Conservation (phyloP, 306 rosid genomes). For the Corylus americana region DNA sequence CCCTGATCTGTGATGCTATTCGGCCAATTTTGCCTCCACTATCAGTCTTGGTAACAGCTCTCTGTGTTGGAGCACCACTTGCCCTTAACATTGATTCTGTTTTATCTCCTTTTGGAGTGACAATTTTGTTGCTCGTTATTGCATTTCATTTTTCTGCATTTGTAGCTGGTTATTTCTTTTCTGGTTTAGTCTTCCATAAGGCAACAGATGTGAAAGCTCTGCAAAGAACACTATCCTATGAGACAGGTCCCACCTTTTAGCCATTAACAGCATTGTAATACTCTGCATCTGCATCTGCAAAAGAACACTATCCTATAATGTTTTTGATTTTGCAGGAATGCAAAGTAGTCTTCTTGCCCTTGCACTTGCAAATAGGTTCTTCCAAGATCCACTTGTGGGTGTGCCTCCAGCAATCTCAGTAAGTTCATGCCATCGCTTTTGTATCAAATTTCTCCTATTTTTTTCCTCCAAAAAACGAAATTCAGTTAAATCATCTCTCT, state of each 20-base stretch:
- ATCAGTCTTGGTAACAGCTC: slow-evolving; percentile 80
- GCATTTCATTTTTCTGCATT: slow-evolving; percentile 78
- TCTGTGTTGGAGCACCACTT: slow-evolving; percentile 96
- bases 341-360: slow-evolving; percentile 98
- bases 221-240: slow-evolving; percentile 86
- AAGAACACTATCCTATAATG: not conserved
- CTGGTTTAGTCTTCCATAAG: slow-evolving; percentile 64
- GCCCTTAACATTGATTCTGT: slow-evolving; percentile 80
- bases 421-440: slow-evolving; percentile 35
- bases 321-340: slow-evolving; percentile 63
- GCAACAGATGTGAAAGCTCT: slow-evolving; percentile 63
- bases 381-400: slow-evolving; percentile 75
- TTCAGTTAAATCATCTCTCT: not conserved
- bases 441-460: not conserved
- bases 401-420: slow-evolving; percentile 96
- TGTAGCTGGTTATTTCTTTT: slow-evolving; percentile 65
- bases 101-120: slow-evolving; percentile 68
- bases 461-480: slow-evolving; percentile 3
- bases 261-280: slow-evolving; percentile 11
- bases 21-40: slow-evolving; percentile 83
- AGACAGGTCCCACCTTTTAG: slow-evolving; percentile 66
- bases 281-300: not conserved
- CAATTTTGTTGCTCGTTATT: slow-evolving; percentile 60
- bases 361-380: slow-evolving; percentile 90
- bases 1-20: slow-evolving; percentile 62